Conservation (phyloP, 805 yeast genomes). For the Lachancea sp. region DNA sequence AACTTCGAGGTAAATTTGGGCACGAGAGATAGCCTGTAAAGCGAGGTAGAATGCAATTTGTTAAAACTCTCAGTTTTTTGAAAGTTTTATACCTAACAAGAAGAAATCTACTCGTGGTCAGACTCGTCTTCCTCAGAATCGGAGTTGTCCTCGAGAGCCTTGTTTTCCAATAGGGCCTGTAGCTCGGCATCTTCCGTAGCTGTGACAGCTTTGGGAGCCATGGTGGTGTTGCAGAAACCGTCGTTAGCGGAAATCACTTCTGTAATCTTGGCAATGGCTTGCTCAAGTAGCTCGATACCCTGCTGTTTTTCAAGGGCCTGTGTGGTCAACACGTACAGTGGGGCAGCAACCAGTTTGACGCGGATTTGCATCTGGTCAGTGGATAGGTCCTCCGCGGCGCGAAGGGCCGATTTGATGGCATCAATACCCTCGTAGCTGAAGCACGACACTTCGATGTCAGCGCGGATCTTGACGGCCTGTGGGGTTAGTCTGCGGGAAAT, state of each 20-base stretch:
- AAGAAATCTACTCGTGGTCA: conserved; percentile 34
- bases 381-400: conserved; percentile 77
- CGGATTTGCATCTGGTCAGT: conserved; percentile 84
- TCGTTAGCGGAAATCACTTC: conserved; percentile 64
- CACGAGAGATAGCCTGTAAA: background rate
- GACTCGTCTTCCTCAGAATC: conserved; percentile 62
- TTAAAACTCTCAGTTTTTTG: background rate
- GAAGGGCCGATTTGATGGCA: conserved; percentile 85
- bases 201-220: conserved; percentile 98
- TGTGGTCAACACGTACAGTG: conserved; percentile 87
- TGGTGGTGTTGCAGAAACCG: conserved; percentile 85
- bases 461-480: conserved; percentile 94
- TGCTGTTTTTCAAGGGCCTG: conserved; percentile 86
- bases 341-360: conserved; percentile 95
- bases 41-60: background rate
- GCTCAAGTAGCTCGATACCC: conserved; percentile 73
- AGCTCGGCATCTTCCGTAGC: conserved; percentile 98
- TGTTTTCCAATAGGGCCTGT: conserved; percentile 89
- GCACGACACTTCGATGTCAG: conserved; percentile 97
- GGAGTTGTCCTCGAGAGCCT: conserved; percentile 81
- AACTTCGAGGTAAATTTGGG: background rate
- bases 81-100: too few species aligned
- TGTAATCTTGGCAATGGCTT: conserved; percentile 72
- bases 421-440: conserved; percentile 96
- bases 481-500: conserved; percentile 94